These are phyloP conservation scores for Syzygium oleosum DNA, from an alignment of 345 rosid species.

Conservation along the genomic window DNA sequence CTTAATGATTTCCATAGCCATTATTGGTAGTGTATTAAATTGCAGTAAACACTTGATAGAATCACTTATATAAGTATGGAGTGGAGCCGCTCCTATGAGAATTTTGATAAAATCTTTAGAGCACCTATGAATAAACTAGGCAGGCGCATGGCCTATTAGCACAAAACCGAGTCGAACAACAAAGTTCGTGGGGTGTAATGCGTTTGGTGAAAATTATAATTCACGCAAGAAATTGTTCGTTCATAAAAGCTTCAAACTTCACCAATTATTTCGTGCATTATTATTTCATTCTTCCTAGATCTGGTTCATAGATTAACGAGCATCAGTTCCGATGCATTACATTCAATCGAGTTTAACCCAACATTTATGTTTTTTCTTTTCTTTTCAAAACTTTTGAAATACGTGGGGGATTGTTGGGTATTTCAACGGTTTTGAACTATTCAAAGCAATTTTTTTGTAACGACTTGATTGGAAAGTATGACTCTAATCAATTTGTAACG, in stretches of 20 bases:
- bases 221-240: background rate
- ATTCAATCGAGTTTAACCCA: background rate
- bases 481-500: too few species aligned
- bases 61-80: background rate
- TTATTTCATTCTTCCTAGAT: too few species aligned
- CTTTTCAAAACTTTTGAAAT: background rate
- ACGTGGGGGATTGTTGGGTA: background rate
- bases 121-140: background rate
- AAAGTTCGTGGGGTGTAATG: background rate
- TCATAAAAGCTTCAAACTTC: background rate
- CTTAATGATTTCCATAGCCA: background rate
- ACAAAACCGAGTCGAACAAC: background rate
- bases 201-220: background rate
- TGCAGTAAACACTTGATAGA: background rate
- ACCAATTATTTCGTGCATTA: background rate
- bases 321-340: background rate
- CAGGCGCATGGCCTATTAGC: background rate
- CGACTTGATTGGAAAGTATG: background rate
- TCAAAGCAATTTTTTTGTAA: too few species aligned
- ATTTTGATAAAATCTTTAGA: too few species aligned
- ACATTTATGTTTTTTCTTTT: background rate
- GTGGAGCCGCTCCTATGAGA: background rate
- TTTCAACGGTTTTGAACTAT: background rate
- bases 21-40: background rate
- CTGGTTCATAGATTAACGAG: background rate